Evolutionary conservation across 73 alveolate species (phyloP), one percentile per base, ranked within the genome.

Genomic region (Paramecium biaurelia): DNA sequence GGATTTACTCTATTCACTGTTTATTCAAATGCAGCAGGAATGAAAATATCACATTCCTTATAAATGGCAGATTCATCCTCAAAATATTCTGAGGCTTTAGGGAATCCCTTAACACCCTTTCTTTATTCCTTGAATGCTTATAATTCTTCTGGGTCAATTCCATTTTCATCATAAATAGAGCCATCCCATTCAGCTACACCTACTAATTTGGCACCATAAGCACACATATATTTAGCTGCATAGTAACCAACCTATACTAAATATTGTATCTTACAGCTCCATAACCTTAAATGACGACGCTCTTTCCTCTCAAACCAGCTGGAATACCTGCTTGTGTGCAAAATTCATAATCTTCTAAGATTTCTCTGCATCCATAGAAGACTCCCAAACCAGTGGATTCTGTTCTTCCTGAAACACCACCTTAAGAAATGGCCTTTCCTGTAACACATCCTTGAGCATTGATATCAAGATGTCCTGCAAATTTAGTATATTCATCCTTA

Each of bases 401-500:
- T 38, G 97, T 92, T 95, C 99, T 95, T 58, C 99, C 99, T 82
- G 94, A 92, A 92, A 96, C 95, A 68, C 99, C 99, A 76, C 99
- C 99, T 85, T 92, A 47, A 92, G 87, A 23, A 58, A 76, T 82
- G 85, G 94, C 93, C 94, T 96, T 96, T 37, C 99, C 99, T 28
- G 99, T 96, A 68, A 93, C 95, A 86, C 97, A 93, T 37, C 97
- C 99, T 47, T 76, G 92, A 43, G 95, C 96, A 76, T 96, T 96
- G 82, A 96, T 94, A 87, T 96, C 98, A 37, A 49, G 92, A 95
- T 74, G 99, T 74, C 94, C 97, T 85, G 85, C 59, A 18, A 85
- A 85, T 57, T 53, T 85, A 26, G 82, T 53, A 85, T 85, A 89
- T 10, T 23, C 92, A 57, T 89, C 94, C 84, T 59, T 24, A 5